Percentiles rank a stretch among this genome's conserved stretches.
These are phyloP conservation scores for Plasmodium yoelii DNA, from an alignment of 169 alveolate genomes.

Conservation along the genomic window DNA sequence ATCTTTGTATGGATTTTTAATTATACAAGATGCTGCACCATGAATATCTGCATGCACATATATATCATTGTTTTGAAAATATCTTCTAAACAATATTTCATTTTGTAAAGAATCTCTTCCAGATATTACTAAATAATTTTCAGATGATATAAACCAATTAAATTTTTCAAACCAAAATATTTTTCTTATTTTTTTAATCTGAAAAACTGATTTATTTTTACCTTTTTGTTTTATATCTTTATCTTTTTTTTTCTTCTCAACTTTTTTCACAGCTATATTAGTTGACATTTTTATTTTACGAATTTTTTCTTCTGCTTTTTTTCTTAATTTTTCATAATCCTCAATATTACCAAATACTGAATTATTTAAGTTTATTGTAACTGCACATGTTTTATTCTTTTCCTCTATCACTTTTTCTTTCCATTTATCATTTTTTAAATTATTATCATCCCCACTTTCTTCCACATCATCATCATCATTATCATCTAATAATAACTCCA, in stretches of 20 bases:
- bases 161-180: slow-evolving; percentile 98
- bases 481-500: slow-evolving; percentile 77
- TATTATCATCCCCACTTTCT: slow-evolving; percentile 63
- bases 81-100: slow-evolving; percentile 94
- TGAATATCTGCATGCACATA: slow-evolving; percentile 97
- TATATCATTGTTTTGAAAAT: slow-evolving; percentile 92
- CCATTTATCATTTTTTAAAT: background rate
- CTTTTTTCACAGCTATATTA: slow-evolving; percentile 92
- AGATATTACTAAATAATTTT: slow-evolving; percentile 88
- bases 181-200: slow-evolving; percentile 88
- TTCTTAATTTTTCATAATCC: slow-evolving; percentile 89
- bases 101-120: slow-evolving; percentile 95
- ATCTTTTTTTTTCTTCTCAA: slow-evolving; percentile 89
- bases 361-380: slow-evolving; percentile 81
- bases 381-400: slow-evolving; percentile 67
- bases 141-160: slow-evolving; percentile 96
- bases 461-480: slow-evolving; percentile 77
- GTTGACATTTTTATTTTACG: slow-evolving; percentile 91
- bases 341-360: slow-evolving; percentile 92
- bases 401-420: background rate
- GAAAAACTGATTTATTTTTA: slow-evolving; percentile 60
- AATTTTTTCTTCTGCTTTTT: slow-evolving; percentile 89
- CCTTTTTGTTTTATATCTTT: slow-evolving; percentile 81
- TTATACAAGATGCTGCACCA: slow-evolving; percentile 97
- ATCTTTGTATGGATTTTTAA: slow-evolving; percentile 92